Percentiles rank a stretch among this genome's conserved stretches.
phyloP scores from a whole-genome alignment of 257 asterid genomes.

The Petunia secreta region DNA sequence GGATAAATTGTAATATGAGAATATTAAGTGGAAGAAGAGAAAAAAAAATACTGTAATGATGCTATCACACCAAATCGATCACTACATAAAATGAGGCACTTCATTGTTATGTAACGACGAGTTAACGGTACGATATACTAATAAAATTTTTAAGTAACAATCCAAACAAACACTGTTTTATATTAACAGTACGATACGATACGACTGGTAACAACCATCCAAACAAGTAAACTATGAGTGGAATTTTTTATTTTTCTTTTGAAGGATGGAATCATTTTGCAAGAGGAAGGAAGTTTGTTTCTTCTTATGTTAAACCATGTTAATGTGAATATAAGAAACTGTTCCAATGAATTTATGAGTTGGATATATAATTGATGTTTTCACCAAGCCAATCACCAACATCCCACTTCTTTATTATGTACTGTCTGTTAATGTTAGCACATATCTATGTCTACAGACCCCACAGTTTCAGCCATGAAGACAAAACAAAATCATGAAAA shows the following conservation, averaged over 20 bases:
- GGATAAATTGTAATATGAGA: too few relatives aligned
- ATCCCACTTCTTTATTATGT: conserved; percentile 31
- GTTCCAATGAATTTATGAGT: conserved; percentile 10
- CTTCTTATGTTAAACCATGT: not conserved
- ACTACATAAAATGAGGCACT: too few relatives aligned
- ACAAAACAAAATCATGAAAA: conserved; percentile 23
- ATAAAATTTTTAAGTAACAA: too few relatives aligned
- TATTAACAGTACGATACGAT: too few relatives aligned
- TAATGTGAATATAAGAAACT: conserved; percentile 18
- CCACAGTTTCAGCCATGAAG: conserved; percentile 20
- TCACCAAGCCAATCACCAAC: conserved; percentile 5
- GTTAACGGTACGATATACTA: too few relatives aligned
- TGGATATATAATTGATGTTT: not conserved
- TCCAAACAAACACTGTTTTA: too few relatives aligned
- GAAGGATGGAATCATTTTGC: not conserved
- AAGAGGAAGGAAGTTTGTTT: not conserved
- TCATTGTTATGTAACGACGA: too few relatives aligned
- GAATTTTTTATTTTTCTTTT: not conserved
- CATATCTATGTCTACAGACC: conserved; percentile 26
- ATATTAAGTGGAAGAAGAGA: too few relatives aligned
- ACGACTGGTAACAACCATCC: too few relatives aligned
- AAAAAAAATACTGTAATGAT: too few relatives aligned
- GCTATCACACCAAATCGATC: too few relatives aligned
- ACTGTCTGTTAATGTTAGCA: conserved; percentile 26
- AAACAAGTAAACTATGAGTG: too few relatives aligned